Evolutionary conservation across 495 filamentous ascomycete genomes (phyloP), one percentile per base, ranked within the genome.

Genomic region (Physcia stellaris): DNA sequence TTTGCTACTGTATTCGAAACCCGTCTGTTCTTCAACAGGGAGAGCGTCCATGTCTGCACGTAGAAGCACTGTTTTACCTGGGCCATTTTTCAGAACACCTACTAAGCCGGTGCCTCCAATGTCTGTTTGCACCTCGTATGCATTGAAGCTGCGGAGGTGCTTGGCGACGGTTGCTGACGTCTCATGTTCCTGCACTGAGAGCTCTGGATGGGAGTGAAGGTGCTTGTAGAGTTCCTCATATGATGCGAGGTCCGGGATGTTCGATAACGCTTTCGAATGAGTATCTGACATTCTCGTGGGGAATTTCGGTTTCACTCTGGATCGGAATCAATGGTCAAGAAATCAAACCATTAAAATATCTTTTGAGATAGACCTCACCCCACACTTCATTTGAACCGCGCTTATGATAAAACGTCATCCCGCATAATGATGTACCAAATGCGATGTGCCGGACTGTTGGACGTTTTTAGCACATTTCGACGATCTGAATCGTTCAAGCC

Each of bases 21-120:
- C 62, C 0, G 68, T 73, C 10, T 58, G 42, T 40, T 73, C 69
- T 42, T 66, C 47, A 21, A 73, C 60, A 6, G 69, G 68, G 6
- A 73, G 60, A 0, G 59, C 69, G 37, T 73, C 66, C 58, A 72
- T 70, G 45, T 73, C 69, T 1, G 69, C 69, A 11, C 69, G 63
- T 3, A 72, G 53, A 16, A 72, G 60, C 6, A 72, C 53, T 1
- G 62, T 70, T 26, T 61, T 59, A 6, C 69, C 69, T 1, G 37
- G 11, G 2, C 67, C 69, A 49, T 73, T 72, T 11, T 43, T 32
- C 0, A 70, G 51, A 2, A 69, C 52, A 0, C 57, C 68, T 2
- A 52, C 63, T 2, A 71, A 45, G 1, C 68, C 68, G 33, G 64
- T 52, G 22, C 68, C 68, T 9, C 68, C 68, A 28, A 73, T 68